Base-by-base conservation (phyloP, 257 asterid species). In the Solanum bukasovii region DNA sequence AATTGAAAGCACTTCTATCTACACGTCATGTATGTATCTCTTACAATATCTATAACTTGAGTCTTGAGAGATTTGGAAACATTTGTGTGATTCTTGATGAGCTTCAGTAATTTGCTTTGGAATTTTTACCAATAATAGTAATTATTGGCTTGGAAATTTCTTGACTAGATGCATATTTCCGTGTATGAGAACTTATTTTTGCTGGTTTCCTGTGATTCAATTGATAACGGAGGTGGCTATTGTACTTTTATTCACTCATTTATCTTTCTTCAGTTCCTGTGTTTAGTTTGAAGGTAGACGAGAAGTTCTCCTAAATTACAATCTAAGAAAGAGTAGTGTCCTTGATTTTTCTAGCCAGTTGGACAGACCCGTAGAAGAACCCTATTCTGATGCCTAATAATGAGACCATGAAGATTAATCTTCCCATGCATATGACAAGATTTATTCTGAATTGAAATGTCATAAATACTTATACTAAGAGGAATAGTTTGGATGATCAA, bases 1-100 rank as follows among this genome's bases (percentile, higher is more conserved):
- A 92, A 87, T 88, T 91, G 79, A 93, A 93, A 89, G 91, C 92
- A 88, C 83, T 87, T 90, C 86, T 89, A 86, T 91, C 93, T 85
- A 88, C 88, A 75, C 93, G 89, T 90, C 89, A 88, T 87, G 98
- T 93, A 89, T 82, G 86, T 82, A 49, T 56, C 71, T 82, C 44
- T 82, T 49, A 82, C 44, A 46, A 49, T 82, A 82, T 49, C 86
- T 49, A 3, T 82, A 52, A 18, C 70, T 31, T 49, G 29, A 82
- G 40, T 49, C 71, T 31, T 31, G 29, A 82, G 68, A 49, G 44
- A 82, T 46, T 46, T 46, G 68, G 85, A 46, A 81, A 46, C 29
- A 29, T 81, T 79, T 79, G 65, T 82, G 71, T 46, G 21, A 61
- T 82, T 82, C 86, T 49, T 49, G 71, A 49, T 82, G 86, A 82